Evolutionary conservation across 2,329 filamentous ascomycete genomes (phyloP).

Genomic region (Acephala macrosclerotiorum): DNA sequence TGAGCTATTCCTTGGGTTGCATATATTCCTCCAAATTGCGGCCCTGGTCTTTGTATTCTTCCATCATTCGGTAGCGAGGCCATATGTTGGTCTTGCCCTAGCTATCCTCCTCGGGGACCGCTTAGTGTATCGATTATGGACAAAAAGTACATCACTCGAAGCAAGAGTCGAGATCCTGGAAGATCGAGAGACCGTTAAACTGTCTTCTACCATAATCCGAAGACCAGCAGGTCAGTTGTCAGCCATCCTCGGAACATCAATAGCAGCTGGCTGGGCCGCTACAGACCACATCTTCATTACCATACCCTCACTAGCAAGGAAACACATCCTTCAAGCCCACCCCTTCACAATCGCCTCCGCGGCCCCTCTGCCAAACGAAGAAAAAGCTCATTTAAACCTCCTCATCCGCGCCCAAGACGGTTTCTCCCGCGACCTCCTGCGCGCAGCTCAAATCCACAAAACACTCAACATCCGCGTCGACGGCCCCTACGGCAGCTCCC

Average conservation of each 20-base stretch:
- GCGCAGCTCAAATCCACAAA: slow-evolving; percentile 54
- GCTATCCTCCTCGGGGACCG: slow-evolving; percentile 65
- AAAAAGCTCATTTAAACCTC: slow-evolving; percentile 60
- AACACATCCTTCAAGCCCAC: slow-evolving; percentile 65
- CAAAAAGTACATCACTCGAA: slow-evolving; percentile 56
- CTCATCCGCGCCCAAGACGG: slow-evolving; percentile 66
- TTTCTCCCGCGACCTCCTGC: slow-evolving; percentile 63
- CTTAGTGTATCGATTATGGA: slow-evolving; percentile 60
- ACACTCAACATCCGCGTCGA: slow-evolving; percentile 61
- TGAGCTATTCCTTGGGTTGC: slow-evolving; percentile 66
- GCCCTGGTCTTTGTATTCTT: slow-evolving; percentile 65
- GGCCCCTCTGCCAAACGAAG: slow-evolving; percentile 50
- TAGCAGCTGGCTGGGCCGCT: slow-evolving; percentile 62
- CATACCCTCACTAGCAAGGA: slow-evolving; percentile 59
- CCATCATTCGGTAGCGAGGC: slow-evolving; percentile 59
- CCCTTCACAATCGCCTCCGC: slow-evolving; percentile 72
- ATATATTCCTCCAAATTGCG: slow-evolving; percentile 63
- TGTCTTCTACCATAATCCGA: slow-evolving; percentile 44
- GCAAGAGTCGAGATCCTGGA: slow-evolving; percentile 61
- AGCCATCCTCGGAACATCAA: slow-evolving; percentile 43
- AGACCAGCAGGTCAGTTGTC: slow-evolving; percentile 16
- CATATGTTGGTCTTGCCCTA: slow-evolving; percentile 61
- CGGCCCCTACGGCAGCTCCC: slow-evolving; percentile 68
- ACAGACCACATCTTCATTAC: slow-evolving; percentile 71
- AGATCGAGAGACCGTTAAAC: slow-evolving; percentile 61